phyloP scores from a whole-genome alignment of 2,329 filamentous ascomycete species.

The Colletotrichum sp. region DNA sequence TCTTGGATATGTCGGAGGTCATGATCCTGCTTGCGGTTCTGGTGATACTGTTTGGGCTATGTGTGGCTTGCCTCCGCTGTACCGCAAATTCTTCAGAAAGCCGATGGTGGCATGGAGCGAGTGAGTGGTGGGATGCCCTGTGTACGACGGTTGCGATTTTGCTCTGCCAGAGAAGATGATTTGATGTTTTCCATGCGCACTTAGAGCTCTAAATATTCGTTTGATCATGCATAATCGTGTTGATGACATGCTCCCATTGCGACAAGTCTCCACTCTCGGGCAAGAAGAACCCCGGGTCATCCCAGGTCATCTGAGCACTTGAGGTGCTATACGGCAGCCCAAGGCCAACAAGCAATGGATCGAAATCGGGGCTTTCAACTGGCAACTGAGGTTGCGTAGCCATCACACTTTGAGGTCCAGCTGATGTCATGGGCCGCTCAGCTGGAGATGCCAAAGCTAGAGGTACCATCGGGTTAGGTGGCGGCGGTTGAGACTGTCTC shows the following conservation, averaged over 20 bases:
- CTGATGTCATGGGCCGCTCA: not conserved
- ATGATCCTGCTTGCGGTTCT: not conserved
- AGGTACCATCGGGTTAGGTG: not conserved
- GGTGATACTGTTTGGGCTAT: not conserved
- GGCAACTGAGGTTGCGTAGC: not conserved
- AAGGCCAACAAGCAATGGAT: not conserved
- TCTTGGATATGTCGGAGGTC: not conserved
- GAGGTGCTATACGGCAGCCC: conserved; percentile 16
- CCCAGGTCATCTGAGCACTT: conserved; percentile 16
- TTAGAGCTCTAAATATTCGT: not conserved
- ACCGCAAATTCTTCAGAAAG: not conserved
- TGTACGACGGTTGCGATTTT: fast-evolving
- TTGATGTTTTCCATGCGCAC: not conserved
- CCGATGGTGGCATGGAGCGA: not conserved
- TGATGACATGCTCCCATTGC: conserved; percentile 15
- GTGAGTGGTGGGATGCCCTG: not conserved
- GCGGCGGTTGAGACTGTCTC: conserved; percentile 6
- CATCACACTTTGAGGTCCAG: not conserved
- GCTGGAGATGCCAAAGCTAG: not conserved
- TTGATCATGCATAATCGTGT: conserved; percentile 16
- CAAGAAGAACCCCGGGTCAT: conserved; percentile 8
- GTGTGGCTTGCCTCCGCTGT: not conserved
- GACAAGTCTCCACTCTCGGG: conserved; percentile 3
- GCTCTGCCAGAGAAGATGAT: fast-evolving
- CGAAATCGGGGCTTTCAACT: conserved; percentile 4